Percentiles rank a stretch among this genome's conserved stretches.
Evolutionary conservation across 129 eudicot genomes (phyloP).

Genomic region (Dittrichia graveolens): DNA sequence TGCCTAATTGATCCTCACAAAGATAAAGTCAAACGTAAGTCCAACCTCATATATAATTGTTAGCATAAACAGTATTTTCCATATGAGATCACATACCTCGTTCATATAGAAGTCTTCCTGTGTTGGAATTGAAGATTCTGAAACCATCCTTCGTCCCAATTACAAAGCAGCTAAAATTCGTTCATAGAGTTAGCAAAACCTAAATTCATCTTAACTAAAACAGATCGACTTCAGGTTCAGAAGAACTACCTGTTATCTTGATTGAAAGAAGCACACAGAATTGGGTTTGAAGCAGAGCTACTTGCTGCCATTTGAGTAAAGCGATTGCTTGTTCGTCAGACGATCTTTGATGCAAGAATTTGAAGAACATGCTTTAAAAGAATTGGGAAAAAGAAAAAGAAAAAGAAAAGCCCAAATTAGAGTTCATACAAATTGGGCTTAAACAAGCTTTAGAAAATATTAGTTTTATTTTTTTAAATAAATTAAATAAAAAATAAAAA

Average conservation of each 20-base stretch:
- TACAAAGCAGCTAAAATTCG: conserved; percentile 65
- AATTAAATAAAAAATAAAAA: too few relatives aligned
- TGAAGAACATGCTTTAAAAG: neutral
- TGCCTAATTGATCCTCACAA: neutral
- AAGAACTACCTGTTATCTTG: conserved; percentile 77
- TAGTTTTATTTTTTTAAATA: too few relatives aligned
- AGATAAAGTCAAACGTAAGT: neutral
- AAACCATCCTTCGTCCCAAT: conserved; percentile 87
- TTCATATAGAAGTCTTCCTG: conserved; percentile 73
- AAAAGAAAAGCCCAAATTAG: too few relatives aligned
- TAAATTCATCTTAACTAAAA: neutral
- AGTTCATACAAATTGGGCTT: too few relatives aligned
- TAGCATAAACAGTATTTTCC: conserved; percentile 6
- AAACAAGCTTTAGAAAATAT: too few relatives aligned
- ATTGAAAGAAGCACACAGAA: conserved; percentile 89
- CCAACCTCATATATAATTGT: neutral
- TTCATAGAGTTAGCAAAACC: conserved; percentile 12
- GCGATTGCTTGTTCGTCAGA: conserved; percentile 17
- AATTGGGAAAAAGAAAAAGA: too few relatives aligned
- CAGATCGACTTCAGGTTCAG: neutral
- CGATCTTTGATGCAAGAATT: conserved; percentile 3
- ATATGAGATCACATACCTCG: conserved; percentile 52
- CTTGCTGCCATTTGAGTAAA: conserved; percentile 42
- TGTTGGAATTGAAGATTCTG: conserved; percentile 66
- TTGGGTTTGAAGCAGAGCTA: conserved; percentile 53